These are phyloP conservation scores for Gossypium mustelinum DNA, from an alignment of 345 rosid species.

Conservation along the genomic window DNA sequence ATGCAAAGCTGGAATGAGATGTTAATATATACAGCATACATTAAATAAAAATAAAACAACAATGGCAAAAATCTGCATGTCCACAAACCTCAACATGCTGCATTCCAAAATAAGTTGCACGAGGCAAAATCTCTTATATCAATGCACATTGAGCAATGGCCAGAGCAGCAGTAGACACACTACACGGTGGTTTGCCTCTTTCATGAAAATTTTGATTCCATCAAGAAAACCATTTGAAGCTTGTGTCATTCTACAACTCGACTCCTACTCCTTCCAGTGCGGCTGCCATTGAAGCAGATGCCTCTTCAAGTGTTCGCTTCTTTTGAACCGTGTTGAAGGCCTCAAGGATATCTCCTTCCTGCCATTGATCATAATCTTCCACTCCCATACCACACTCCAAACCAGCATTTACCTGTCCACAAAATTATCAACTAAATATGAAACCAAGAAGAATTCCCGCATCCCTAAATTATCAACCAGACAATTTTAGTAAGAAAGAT, in stretches of 20 bases:
- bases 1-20: constrained; percentile 9
- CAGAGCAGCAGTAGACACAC: not conserved
- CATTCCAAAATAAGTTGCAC: constrained; percentile 1
- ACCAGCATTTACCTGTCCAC: constrained; percentile 66
- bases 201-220: not conserved
- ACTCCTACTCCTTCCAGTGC: constrained; percentile 71
- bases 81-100: not conserved
- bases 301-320: constrained; percentile 92
- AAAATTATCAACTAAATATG: not conserved
- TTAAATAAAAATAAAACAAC: constrained; percentile 14
- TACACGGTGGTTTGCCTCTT: not conserved
- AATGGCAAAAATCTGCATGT: constrained; percentile 18
- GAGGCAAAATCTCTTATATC: not conserved
- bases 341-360: constrained; percentile 70
- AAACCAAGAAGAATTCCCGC: not conserved
- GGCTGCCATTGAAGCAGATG: constrained; percentile 92
- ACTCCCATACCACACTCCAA: constrained; percentile 81
- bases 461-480: not conserved
- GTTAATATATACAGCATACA: constrained; percentile 25
- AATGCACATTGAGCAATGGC: not conserved
- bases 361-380: constrained; percentile 69
- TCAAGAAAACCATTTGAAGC: not conserved
- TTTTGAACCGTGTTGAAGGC: constrained; percentile 69
- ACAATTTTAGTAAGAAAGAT: not conserved
- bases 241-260: constrained; percentile 22